Base-by-base conservation (phyloP, 1,139 yeast species). In the Magnusiomyces magnusii region DNA sequence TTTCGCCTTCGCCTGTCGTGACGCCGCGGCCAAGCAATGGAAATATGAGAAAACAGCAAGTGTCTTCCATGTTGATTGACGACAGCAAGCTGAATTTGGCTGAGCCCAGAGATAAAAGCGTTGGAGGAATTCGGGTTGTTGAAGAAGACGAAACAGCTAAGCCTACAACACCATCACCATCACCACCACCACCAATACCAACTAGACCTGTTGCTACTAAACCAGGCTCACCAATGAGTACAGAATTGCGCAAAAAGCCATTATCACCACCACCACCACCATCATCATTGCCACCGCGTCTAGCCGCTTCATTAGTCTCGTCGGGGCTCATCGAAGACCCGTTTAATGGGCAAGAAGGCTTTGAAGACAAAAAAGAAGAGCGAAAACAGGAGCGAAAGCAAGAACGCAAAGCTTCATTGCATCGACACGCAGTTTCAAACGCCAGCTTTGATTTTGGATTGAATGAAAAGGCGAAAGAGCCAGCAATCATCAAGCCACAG, bases 401-500 rank as follows among this genome's bases (percentile, higher is more conserved):
- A 17, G 44, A 39, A 15, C 44, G 44, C 19, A 10, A 39, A 17
- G 10, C 49, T 19, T 44, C 49, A n/a, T n/a, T 44, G 10, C 49
- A 44, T 17, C 49, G 49, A 2, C 49, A 44, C 17, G 49, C 49
- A 21, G 49, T 44, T 9, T 44, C 49, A 5, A 44, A 44, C 21
- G 49, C 49, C 49, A 44, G 49, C 27, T 44, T 44, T 44, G 49
- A 44, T n/a, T 44, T 44, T 21, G 49, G 49, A 9, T 44, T 41
- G 9, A 31, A 31, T 13, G 13, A 7, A 9, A 31, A 31, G 7
- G 36, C 36, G 10, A 31, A 7, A 9, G 10, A 39, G 27, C 49
- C 49, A 21, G 9, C 24, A 10, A 23, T 44, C 24, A 44, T 44
- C 27, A 3, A n/a, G 10, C 49, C 49, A 5, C 49, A 44, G n/a